Conservation (phyloP, 768 basidiomycete species). For the Hypholoma sublateritium region DNA sequence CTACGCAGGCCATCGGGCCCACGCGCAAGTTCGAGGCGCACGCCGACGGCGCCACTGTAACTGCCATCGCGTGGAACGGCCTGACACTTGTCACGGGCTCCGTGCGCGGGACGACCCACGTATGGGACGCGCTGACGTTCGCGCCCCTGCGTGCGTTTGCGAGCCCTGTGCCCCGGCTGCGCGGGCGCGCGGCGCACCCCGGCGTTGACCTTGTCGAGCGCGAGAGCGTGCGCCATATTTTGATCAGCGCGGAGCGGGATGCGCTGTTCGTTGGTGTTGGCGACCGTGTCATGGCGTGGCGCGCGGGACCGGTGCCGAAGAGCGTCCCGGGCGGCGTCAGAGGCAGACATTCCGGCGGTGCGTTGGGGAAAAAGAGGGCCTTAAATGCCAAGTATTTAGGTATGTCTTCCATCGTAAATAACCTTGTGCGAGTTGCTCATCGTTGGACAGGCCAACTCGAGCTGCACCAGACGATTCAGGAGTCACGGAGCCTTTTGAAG, state of each 20-base stretch:
- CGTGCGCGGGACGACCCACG: conserved; percentile 51
- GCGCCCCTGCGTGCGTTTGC: conserved; percentile 54
- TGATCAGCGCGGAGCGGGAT: conserved; percentile 52
- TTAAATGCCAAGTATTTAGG: conserved; percentile 44
- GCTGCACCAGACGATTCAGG: conserved; percentile 59
- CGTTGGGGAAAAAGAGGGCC: conserved; percentile 32
- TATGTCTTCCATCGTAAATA: conserved; percentile 28
- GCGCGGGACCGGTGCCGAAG: conserved; percentile 45
- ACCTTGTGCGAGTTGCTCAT: background rate
- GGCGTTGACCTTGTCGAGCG: conserved; percentile 22
- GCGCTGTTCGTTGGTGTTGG: conserved; percentile 61
- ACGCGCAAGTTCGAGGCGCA: conserved; percentile 60
- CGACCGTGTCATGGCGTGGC: conserved; percentile 67
- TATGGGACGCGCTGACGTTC: conserved; percentile 70
- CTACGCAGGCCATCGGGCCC: conserved; percentile 26
- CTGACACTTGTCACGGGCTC: conserved; percentile 68
- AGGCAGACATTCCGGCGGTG: conserved; percentile 25
- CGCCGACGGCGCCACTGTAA: conserved; percentile 56
- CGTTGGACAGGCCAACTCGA: conserved; percentile 56
- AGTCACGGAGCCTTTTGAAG: conserved; percentile 53
- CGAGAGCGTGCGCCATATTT: conserved; percentile 54
- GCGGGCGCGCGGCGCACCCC: conserved; percentile 20
- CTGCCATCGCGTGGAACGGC: conserved; percentile 61
- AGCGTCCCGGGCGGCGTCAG: conserved; percentile 32
- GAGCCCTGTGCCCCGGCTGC: conserved; percentile 40